Evolutionary conservation across 306 rosid genomes (phyloP), one percentile per base, ranked within the genome.

Genomic region (Sesbania bispinosa): DNA sequence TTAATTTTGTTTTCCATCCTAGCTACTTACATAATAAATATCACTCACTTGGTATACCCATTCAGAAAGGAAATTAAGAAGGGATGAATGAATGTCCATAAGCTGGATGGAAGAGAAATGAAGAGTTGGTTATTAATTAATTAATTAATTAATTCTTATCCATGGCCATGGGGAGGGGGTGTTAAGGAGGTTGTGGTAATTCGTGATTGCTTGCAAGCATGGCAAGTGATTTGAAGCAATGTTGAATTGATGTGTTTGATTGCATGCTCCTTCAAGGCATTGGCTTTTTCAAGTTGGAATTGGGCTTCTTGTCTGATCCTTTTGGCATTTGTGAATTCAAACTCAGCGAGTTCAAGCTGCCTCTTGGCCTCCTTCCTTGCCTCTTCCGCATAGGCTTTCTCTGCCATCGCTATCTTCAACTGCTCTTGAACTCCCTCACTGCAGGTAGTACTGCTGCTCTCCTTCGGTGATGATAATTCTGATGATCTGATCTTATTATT

Each of bases 141-240:
- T n/a, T n/a, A n/a, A n/a, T n/a, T n/a, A n/a, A n/a, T n/a, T n/a
- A n/a, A n/a, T n/a, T n/a, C n/a, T n/a, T n/a, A n/a, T n/a, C n/a
- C n/a, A n/a, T n/a, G n/a, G n/a, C n/a, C n/a, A n/a, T n/a, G n/a
- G n/a, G n/a, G n/a, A n/a, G n/a, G n/a, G n/a, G n/a, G n/a, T n/a
- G n/a, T n/a, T n/a, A n/a, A n/a, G n/a, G n/a, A n/a, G n/a, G n/a
- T n/a, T n/a, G n/a, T n/a, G n/a, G n/a, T n/a, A n/a, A n/a, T n/a
- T n/a, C n/a, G n/a, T n/a, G n/a, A 87, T 69, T 84, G 87, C 62
- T 85, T 90, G 71, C 99, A 95, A 62, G 88, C 69, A 10, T 86
- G 96, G 66, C 99, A 91, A n/a, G 99, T 95, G 81, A 95, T 84
- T 71, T 91, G 97, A 20, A 91, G 93, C 76, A 95, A 64, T 7